Conservation (phyloP, 805 yeast species). For the Nakazawaea ernobii region DNA sequence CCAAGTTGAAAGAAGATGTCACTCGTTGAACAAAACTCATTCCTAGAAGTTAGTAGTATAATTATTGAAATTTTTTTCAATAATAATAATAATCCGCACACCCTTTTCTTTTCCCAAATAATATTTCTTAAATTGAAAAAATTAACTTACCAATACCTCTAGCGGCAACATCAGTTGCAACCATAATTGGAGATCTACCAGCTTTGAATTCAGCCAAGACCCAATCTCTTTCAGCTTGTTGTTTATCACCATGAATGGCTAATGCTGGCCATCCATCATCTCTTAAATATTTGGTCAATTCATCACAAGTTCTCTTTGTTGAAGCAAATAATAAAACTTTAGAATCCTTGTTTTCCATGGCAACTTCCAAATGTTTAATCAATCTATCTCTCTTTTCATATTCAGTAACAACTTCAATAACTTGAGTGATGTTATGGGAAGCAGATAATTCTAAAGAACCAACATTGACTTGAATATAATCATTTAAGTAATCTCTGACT, state of each 20-base stretch:
- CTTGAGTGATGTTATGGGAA: constrained; percentile 91
- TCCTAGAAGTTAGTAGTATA: neutral
- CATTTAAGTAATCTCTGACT: constrained; percentile 85
- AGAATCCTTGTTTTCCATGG: constrained; percentile 64
- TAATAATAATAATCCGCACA: neutral
- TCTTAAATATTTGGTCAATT: constrained; percentile 84
- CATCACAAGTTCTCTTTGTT: constrained; percentile 98
- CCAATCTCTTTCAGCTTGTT: constrained; percentile 98
- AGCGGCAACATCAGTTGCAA: constrained; percentile 99
- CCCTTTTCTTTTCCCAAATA: neutral
- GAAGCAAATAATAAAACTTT: constrained; percentile 88
- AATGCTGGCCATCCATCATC: constrained; percentile 98
- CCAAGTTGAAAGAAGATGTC: neutral
- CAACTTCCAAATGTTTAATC: constrained; percentile 74
- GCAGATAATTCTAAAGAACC: constrained; percentile 97
- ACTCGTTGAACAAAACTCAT: neutral
- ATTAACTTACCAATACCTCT: constrained; percentile 96
- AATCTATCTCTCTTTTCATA: constrained; percentile 93
- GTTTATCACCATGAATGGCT: constrained; percentile 98
- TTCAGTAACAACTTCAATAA: constrained; percentile 85
- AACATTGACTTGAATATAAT: constrained; percentile 93
- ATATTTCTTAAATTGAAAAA: constrained; percentile 3
- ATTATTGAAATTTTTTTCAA: too few species aligned
- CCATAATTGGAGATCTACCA: constrained; percentile 95
- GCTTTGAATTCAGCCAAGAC: constrained; percentile 87